Conservation (phyloP, 768 basidiomycete genomes). For the Termitomyces sp. region DNA sequence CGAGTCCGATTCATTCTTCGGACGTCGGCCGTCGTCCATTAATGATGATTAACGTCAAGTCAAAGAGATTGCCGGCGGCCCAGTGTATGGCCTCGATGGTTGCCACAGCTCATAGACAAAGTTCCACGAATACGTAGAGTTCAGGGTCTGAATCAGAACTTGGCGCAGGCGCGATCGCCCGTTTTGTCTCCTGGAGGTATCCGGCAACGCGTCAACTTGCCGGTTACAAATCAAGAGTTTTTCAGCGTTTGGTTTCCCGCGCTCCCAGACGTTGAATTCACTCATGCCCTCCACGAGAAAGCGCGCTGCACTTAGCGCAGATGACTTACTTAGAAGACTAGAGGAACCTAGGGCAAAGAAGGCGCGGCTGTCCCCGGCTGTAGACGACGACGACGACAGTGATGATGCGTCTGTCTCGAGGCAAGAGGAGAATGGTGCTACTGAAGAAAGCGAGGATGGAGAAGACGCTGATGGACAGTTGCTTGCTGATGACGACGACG, state of each 20-base stretch:
- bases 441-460: conserved; percentile 6
- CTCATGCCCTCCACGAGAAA: conserved; percentile 16
- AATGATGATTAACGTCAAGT: neutral
- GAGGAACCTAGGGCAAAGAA: conserved; percentile 38
- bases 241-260: neutral
- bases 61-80: too few relatives aligned
- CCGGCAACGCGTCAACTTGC: neutral
- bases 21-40: too few relatives aligned
- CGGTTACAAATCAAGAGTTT: neutral
- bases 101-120: too few relatives aligned
- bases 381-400: conserved; percentile 8
- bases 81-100: too few relatives aligned
- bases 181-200: neutral
- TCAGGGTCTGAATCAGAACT: too few relatives aligned
- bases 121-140: too few relatives aligned
- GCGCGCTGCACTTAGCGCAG: conserved; percentile 29
- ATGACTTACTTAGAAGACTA: conserved; percentile 41
- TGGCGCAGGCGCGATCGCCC: too few relatives aligned
- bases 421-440: neutral
- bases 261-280: too few relatives aligned
- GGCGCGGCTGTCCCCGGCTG: conserved; percentile 17
- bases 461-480: conserved; percentile 6
- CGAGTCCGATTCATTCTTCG: too few relatives aligned
- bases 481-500: conserved; percentile 2
- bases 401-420: neutral